Percentiles rank a stretch among this genome's conserved stretches.
Conservation (phyloP, 2,329 filamentous ascomycete genomes). For the Scytalidium lignicola region DNA sequence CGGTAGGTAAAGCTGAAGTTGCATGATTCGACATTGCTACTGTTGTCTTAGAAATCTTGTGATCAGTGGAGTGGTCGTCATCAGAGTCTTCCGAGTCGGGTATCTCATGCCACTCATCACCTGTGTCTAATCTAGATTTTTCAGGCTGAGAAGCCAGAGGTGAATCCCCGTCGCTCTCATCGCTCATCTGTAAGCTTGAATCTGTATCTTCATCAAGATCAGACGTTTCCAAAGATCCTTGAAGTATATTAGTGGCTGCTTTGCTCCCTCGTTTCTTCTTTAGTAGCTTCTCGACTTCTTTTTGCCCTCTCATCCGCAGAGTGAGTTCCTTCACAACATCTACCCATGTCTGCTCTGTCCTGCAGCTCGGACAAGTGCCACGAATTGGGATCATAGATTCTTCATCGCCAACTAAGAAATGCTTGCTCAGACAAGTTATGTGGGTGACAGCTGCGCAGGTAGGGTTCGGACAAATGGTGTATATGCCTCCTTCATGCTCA, state of each 20-base stretch:
- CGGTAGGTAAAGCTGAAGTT: slow-evolving; percentile 17
- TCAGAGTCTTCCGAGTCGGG: slow-evolving; percentile 18
- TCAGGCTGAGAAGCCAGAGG: neutral
- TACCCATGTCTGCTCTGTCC: slow-evolving; percentile 59
- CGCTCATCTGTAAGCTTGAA: neutral
- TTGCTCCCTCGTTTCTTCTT: slow-evolving; percentile 34
- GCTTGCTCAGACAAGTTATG: slow-evolving; percentile 52
- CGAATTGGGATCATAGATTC: slow-evolving; percentile 55
- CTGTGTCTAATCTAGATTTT: neutral
- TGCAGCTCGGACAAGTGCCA: slow-evolving; percentile 69
- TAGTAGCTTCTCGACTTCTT: slow-evolving; percentile 65
- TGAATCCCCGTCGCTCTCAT: slow-evolving; percentile 7
- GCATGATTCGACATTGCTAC: slow-evolving; percentile 20
- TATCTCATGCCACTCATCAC: slow-evolving; percentile 14
- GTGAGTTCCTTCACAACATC: slow-evolving; percentile 80
- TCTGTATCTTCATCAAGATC: slow-evolving; percentile 12
- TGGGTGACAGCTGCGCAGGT: slow-evolving; percentile 55
- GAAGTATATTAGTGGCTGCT: slow-evolving; percentile 5
- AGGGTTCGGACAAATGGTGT: slow-evolving; percentile 50
- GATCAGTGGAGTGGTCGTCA: slow-evolving; percentile 15
- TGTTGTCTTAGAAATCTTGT: slow-evolving; percentile 7
- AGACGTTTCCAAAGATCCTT: slow-evolving; percentile 11
- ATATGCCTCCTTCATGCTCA: slow-evolving; percentile 43
- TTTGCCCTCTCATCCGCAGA: slow-evolving; percentile 63
- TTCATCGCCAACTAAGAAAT: slow-evolving; percentile 38